phyloP scores from a whole-genome alignment of 192 early-diverging fungal genomes.

The Backusella macrospora region DNA sequence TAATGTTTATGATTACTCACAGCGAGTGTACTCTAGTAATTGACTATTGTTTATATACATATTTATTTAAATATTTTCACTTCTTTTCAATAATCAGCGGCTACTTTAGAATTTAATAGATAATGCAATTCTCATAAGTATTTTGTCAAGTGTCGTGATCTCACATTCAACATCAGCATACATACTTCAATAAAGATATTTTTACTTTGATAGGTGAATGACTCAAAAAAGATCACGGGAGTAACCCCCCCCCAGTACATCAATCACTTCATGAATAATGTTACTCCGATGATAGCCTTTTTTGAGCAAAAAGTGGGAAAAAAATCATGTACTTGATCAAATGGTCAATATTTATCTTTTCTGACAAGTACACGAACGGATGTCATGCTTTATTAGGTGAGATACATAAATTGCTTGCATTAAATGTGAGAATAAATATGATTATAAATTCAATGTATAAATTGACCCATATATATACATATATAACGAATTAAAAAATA shows the following conservation, averaged over 20 bases:
- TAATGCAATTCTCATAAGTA: neutral
- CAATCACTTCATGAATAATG: neutral
- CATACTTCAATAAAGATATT: neutral
- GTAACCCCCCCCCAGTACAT: too few relatives aligned
- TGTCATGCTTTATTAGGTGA: neutral
- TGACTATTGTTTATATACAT: neutral
- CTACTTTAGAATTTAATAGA: neutral
- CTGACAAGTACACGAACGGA: conserved; percentile 4
- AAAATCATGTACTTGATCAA: neutral
- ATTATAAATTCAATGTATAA: conserved; percentile 1
- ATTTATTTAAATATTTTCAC: neutral
- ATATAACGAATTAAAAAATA: too few relatives aligned
- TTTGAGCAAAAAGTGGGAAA: neutral
- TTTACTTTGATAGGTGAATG: neutral
- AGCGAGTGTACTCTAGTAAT: neutral
- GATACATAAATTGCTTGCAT: conserved; percentile 4
- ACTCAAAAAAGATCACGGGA: neutral
- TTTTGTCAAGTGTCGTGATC: neutral
- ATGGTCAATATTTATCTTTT: neutral
- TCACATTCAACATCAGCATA: neutral
- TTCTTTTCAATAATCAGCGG: neutral
- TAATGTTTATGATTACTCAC: neutral
- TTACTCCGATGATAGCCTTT: neutral
- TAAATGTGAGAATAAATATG: neutral
- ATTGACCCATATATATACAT: neutral